Conservation (phyloP, 129 eudicot species). For the Chrysanthemum lavandulifolium region DNA sequence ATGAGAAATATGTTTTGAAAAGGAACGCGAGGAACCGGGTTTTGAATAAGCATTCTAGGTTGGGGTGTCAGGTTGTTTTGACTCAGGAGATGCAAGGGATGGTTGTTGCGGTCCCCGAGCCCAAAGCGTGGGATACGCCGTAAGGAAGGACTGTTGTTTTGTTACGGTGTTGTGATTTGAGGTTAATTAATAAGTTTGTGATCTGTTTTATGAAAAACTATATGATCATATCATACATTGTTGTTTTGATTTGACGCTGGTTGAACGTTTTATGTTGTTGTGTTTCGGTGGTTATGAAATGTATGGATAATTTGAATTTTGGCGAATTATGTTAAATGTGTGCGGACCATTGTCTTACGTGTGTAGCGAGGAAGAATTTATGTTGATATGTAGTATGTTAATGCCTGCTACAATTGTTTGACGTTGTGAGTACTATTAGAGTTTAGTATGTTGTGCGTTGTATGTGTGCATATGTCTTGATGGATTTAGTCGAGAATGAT, state of each 20-base stretch:
- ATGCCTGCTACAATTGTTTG: too few relatives aligned
- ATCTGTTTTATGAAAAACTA: too few relatives aligned
- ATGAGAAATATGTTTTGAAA: conserved; percentile 85
- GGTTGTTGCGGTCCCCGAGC: conserved; percentile 96
- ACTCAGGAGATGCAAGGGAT: conserved; percentile 80
- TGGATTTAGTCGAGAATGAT: too few relatives aligned
- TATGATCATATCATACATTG: too few relatives aligned
- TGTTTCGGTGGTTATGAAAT: neutral
- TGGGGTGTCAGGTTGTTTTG: conserved; percentile 91
- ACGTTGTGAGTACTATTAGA: too few relatives aligned
- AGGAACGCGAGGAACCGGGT: conserved; percentile 71
- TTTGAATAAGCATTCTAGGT: conserved; percentile 80
- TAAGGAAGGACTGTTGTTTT: conserved; percentile 29
- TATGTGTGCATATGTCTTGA: too few relatives aligned
- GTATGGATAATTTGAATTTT: neutral
- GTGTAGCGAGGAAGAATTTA: too few relatives aligned
- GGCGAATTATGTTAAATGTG: neutral
- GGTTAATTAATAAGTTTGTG: conserved; percentile 39
- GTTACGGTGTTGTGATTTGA: conserved; percentile 10
- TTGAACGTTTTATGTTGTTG: neutral
- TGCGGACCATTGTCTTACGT: too few relatives aligned
- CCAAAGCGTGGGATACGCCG: conserved; percentile 94
- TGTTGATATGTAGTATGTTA: too few relatives aligned
- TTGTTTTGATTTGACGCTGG: neutral
- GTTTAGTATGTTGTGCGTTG: too few relatives aligned